Conservation (phyloP, 1,284 basidiomycete species). For the Cutaneotrichosporon sp. region DNA sequence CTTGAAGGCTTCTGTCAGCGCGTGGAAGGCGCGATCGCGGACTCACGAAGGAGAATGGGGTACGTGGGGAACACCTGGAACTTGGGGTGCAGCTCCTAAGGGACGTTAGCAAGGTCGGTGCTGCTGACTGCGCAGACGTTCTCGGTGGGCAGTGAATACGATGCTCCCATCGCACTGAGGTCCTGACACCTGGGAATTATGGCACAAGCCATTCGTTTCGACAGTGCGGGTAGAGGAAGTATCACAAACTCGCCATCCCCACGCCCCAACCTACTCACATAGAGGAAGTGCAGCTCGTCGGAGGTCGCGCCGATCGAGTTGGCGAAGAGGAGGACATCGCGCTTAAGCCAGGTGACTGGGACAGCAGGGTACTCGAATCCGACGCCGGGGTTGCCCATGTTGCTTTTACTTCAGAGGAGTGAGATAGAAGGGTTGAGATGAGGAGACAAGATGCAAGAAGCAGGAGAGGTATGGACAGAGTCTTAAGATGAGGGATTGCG, state of each 20-base stretch:
- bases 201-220: too few relatives aligned
- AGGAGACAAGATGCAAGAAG: background rate
- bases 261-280: conserved; percentile 1
- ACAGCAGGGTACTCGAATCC: conserved; percentile 17
- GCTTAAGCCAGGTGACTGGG: conserved; percentile 16
- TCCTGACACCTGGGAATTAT: too few relatives aligned
- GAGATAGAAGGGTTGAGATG: background rate
- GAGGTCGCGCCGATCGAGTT: conserved; percentile 19
- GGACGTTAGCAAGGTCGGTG: background rate
- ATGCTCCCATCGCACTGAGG: too few relatives aligned
- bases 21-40: background rate
- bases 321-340: conserved; percentile 18
- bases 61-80: conserved; percentile 19
- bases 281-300: conserved; percentile 21
- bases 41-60: conserved; percentile 18
- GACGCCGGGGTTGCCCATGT: conserved; percentile 14
- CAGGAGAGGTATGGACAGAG: background rate
- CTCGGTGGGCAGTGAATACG: too few relatives aligned
- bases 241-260: background rate
- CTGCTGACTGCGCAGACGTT: too few relatives aligned
- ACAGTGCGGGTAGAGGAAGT: too few relatives aligned
- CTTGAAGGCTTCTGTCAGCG: conserved; percentile 14
- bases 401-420: too few relatives aligned
- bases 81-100: conserved; percentile 20
- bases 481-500: too few relatives aligned